Base-by-base conservation (phyloP, 2,329 filamentous ascomycete species). In the Aotearoamyces nothofagi region DNA sequence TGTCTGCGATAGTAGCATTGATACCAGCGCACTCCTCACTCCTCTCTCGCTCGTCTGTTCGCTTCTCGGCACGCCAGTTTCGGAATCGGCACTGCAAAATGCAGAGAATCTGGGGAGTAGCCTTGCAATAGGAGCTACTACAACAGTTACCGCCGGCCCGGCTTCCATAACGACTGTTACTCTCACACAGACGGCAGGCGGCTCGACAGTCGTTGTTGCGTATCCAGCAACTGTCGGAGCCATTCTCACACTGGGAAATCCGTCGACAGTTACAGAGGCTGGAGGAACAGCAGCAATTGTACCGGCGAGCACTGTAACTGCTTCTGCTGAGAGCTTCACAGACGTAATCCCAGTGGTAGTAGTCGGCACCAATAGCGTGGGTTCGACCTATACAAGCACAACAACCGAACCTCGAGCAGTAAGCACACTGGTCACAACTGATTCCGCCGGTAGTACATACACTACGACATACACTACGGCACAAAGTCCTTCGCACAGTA, bases 21-120 rank as follows among this genome's bases (percentile, higher is more conserved):
- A 46, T 26, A 45, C 49, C 15, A 37, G 38, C 15, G 37, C 45
- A 16, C 44, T 58, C 27, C 35, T 57, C 20, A 37, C 33, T 12
- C 46, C 50, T 17, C 39, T 58, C 17, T 35, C 47, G 33, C 19
- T 43, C n/a, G 42, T 37, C 4, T 58, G 56, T 38, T 37, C 46
- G 13, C 32, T 52, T 12, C 34, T 38, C 9, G 38, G 42, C 4
- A 24, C 35, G 5, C 38, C 47, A 6, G 49, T 55, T 15, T 46
- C 55, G 13, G 35, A 42, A 17, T 37, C 43, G 12, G 50, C 50
- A 26, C 35, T 59, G 19, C 28, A 41, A 13, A 43, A 42, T 27
- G 54, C 53, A 11, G 43, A 53, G 37, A 43, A 33, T 22, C 20
- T 34, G 19, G 37, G 32, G 4, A 42, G 36, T 22, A 42, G 36